A percentile compares a stretch with the other conserved stretches of the same genome.
Evolutionary conservation across 192 early-diverging fungal species (phyloP).

Genomic region (Backusella australiensis): DNA sequence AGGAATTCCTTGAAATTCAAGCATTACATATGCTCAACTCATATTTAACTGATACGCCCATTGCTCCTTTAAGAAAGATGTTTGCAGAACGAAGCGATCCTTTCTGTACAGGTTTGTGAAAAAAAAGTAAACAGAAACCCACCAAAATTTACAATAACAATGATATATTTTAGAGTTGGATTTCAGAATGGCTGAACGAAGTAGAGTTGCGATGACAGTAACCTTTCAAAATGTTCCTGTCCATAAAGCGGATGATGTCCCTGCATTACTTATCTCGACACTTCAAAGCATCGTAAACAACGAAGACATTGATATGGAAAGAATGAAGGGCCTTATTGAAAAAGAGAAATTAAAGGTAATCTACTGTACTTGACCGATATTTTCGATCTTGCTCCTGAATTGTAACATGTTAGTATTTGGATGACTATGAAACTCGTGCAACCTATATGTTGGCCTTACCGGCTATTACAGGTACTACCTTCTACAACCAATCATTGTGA

Average conservation of each 20-base stretch:
- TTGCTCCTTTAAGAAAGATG: slow-evolving; percentile 48
- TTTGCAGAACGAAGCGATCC: slow-evolving; percentile 58
- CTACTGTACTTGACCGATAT: background rate
- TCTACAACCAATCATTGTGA: background rate
- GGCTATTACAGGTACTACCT: slow-evolving; percentile 15
- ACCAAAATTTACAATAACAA: background rate
- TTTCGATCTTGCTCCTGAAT: background rate
- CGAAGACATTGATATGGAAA: slow-evolving; percentile 52
- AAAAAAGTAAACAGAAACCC: background rate
- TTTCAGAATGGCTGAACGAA: slow-evolving; percentile 40
- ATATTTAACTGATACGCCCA: slow-evolving; percentile 56
- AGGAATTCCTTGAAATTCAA: slow-evolving; percentile 24
- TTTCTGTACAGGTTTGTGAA: slow-evolving; percentile 51
- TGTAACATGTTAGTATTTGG: slow-evolving; percentile 9
- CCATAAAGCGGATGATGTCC: slow-evolving; percentile 42
- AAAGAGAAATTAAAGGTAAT: slow-evolving; percentile 45
- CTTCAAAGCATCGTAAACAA: slow-evolving; percentile 38
- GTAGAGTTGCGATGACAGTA: slow-evolving; percentile 38
- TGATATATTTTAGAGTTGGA: slow-evolving; percentile 32
- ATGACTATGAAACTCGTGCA: slow-evolving; percentile 14
- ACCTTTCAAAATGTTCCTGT: slow-evolving; percentile 49
- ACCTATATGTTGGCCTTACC: slow-evolving; percentile 14
- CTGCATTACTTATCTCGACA: slow-evolving; percentile 38
- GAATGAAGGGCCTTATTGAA: slow-evolving; percentile 49
- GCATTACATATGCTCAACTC: slow-evolving; percentile 32